These are phyloP conservation scores for Pseudofabraea citricarpa DNA, from an alignment of 2,329 filamentous ascomycete genomes.

Conservation along the genomic window DNA sequence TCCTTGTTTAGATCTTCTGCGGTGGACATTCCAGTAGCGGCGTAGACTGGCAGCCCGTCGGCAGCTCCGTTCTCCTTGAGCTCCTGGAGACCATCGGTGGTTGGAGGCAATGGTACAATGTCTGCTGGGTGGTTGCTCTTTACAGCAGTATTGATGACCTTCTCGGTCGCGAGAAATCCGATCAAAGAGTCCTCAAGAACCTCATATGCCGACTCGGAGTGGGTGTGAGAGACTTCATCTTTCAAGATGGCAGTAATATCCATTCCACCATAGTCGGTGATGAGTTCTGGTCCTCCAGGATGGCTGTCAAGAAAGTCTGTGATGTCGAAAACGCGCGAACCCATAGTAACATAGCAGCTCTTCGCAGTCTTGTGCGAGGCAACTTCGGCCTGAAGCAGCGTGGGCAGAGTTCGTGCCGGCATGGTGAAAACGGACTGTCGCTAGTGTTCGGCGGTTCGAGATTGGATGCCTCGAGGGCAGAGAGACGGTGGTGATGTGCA, in stretches of 20 bases:
- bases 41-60: slow-evolving; percentile 50
- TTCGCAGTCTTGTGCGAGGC: slow-evolving; percentile 71
- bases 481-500: too few relatives aligned
- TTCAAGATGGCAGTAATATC: slow-evolving; percentile 80
- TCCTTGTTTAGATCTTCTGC: slow-evolving; percentile 84
- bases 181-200: slow-evolving; percentile 83
- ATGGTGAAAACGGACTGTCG: too few relatives aligned
- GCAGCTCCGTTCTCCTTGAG: slow-evolving; percentile 32
- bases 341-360: slow-evolving; percentile 91
- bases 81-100: slow-evolving; percentile 40
- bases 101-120: slow-evolving; percentile 48
- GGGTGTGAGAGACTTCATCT: slow-evolving; percentile 76
- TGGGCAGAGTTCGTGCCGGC: slow-evolving; percentile 78
- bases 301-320: slow-evolving; percentile 88
- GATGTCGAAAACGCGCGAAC: slow-evolving; percentile 88
- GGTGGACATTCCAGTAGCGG: slow-evolving; percentile 77
- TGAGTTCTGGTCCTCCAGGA: slow-evolving; percentile 82
- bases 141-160: slow-evolving; percentile 29
- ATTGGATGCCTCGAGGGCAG: too few relatives aligned
- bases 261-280: slow-evolving; percentile 85
- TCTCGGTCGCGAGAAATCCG: slow-evolving; percentile 67
- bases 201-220: slow-evolving; percentile 93
- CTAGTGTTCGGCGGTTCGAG: too few relatives aligned
- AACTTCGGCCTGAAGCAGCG: slow-evolving; percentile 76
- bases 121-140: slow-evolving; percentile 31